These are phyloP conservation scores for Ophiostoma tasmaniense DNA, from an alignment of 2,329 filamentous ascomycete genomes.

Conservation along the genomic window DNA sequence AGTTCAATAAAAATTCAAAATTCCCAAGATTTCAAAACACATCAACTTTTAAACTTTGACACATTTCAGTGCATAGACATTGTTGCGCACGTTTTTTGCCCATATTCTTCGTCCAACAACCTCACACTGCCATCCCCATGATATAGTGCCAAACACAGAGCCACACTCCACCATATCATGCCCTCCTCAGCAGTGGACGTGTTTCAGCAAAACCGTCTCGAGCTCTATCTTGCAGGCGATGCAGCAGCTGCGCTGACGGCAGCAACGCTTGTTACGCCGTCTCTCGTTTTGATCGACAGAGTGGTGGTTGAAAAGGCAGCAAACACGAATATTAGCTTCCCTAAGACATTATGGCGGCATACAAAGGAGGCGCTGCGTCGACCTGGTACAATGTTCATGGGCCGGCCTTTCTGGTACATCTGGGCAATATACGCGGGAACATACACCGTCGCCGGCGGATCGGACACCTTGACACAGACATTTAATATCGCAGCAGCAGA, in stretches of 20 bases:
- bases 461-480: neutral
- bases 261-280: neutral
- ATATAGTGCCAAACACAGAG: neutral
- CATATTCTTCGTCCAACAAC: too few species aligned
- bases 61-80: too few species aligned
- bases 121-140: neutral
- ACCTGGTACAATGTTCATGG: neutral
- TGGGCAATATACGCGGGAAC: neutral
- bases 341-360: neutral
- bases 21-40: too few species aligned
- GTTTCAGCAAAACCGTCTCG: neutral
- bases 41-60: too few species aligned
- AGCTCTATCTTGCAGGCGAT: neutral
- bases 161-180: neutral
- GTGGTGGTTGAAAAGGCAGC: neutral
- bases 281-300: neutral
- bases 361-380: neutral
- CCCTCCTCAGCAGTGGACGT: neutral
- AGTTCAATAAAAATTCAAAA: too few species aligned
- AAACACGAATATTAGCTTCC: neutral
- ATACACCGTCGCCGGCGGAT: neutral
- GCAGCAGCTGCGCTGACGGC: neutral
- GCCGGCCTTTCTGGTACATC: neutral
- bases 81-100: too few species aligned
- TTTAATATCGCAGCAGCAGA: neutral